Evolutionary conservation across 2,329 filamentous ascomycete genomes (phyloP).

Genomic region (Talaromyces sp.): DNA sequence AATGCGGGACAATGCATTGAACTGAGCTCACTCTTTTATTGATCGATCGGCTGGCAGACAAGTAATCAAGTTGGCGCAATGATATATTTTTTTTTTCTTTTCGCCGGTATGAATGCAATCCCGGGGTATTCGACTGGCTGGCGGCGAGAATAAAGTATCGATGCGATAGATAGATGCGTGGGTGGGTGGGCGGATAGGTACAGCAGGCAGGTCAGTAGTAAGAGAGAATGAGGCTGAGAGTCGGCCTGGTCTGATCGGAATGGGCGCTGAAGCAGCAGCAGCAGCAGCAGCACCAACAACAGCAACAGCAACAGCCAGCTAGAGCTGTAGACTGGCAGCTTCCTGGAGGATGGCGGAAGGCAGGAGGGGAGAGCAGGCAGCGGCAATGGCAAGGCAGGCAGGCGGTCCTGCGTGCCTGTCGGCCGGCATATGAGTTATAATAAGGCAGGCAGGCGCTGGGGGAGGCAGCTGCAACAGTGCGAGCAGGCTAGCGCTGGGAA

Average conservation of each 20-base stretch:
- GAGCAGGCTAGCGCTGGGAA: conserved; percentile 13
- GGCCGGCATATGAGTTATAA: not conserved
- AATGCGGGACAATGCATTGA: not conserved
- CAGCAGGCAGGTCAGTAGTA: too few species aligned
- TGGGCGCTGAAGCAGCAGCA: not conserved
- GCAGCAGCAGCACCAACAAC: not conserved
- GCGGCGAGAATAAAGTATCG: too few species aligned
- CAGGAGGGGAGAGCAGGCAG: not conserved
- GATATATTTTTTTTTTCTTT: too few species aligned
- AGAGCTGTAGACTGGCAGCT: not conserved
- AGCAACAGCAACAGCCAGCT: not conserved
- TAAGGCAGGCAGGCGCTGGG: not conserved
- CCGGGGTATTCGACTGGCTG: too few species aligned
- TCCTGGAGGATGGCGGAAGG: not conserved
- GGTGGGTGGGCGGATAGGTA: too few species aligned
- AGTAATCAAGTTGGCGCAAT: too few species aligned
- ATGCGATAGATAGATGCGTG: too few species aligned
- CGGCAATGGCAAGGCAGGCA: not conserved
- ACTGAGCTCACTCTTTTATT: not conserved
- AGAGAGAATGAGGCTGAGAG: not conserved
- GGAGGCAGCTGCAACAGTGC: conserved; percentile 5
- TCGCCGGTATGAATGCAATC: too few species aligned
- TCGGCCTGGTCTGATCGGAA: not conserved
- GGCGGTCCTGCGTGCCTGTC: not conserved
- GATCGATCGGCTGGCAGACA: too few species aligned